Percentiles rank a stretch among this genome's conserved stretches.
These are phyloP conservation scores for Hansenula sp. DNA, from an alignment of 1,139 yeast genomes.

Conservation along the genomic window DNA sequence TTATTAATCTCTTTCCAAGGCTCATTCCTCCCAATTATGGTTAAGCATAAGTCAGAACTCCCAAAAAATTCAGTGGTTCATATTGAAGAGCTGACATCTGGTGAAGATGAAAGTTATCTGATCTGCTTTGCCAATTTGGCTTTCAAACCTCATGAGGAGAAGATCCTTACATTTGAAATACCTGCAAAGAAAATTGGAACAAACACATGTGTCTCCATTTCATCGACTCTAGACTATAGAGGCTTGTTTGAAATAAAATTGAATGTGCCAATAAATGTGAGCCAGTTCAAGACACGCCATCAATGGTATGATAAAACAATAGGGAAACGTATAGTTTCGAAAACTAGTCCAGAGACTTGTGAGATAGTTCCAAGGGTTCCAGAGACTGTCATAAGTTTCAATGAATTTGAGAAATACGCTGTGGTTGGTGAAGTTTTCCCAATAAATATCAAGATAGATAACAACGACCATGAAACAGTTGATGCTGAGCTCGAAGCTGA, in stretches of 20 bases:
- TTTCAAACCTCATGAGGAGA: conserved; percentile 10
- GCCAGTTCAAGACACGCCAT: conserved; percentile 9
- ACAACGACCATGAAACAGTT: conserved; percentile 24
- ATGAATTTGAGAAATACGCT: conserved; percentile 16
- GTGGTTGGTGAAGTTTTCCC: conserved; percentile 25
- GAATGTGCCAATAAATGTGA: conserved; percentile 12
- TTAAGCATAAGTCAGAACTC: conserved; percentile 15
- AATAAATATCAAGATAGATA: conserved; percentile 19
- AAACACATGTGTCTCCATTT: conserved; percentile 7
- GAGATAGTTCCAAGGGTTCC: conserved; percentile 32
- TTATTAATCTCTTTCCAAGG: conserved; percentile 22
- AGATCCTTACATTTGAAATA: conserved; percentile 12
- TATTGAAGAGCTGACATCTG: conserved; percentile 2
- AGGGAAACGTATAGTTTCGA: conserved; percentile 12
- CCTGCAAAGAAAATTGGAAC: conserved; percentile 17
- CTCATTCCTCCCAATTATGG: conserved; percentile 9
- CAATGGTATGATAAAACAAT: conserved; percentile 8
- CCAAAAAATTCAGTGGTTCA: neutral
- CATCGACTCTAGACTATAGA: conserved; percentile 9
- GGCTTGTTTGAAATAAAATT: conserved; percentile 16
- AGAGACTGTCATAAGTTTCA: conserved; percentile 17
- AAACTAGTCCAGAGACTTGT: conserved; percentile 15
- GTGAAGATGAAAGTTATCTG: conserved; percentile 4
- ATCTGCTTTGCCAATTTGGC: conserved; percentile 9
- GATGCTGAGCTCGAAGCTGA: conserved; percentile 19